Evolutionary conservation across 2,329 filamentous ascomycete species (phyloP).

Genomic region (Alternaria atra): DNA sequence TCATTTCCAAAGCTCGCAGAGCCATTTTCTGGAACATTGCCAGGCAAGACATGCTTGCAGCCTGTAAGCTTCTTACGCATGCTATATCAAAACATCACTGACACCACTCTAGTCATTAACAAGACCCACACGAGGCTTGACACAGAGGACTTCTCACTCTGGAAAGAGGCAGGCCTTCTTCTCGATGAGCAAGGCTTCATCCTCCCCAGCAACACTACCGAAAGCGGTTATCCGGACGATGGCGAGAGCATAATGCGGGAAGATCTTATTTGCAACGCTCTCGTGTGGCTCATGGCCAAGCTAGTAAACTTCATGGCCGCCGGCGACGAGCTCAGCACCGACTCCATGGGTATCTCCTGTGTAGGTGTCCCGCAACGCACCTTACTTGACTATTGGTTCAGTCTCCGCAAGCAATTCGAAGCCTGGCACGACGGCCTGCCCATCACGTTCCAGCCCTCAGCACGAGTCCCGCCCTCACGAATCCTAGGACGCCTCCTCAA

Average conservation of each 20-base stretch:
- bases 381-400: constrained; percentile 62
- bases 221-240: constrained; percentile 54
- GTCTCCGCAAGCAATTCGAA: constrained; percentile 65
- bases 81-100: too few species aligned
- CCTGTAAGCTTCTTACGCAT: too few species aligned
- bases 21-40: constrained; percentile 75
- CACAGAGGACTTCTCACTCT: constrained; percentile 68
- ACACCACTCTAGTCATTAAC: too few species aligned
- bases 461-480: constrained; percentile 54
- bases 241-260: constrained; percentile 64
- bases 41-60: constrained; percentile 70
- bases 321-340: constrained; percentile 60
- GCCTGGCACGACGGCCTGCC: constrained; percentile 68
- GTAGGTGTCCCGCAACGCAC: constrained; percentile 60
- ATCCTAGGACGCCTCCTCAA: constrained; percentile 32
- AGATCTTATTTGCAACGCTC: constrained; percentile 69
- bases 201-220: constrained; percentile 55
- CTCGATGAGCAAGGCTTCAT: constrained; percentile 64
- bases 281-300: constrained; percentile 73
- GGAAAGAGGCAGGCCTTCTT: constrained; percentile 70
- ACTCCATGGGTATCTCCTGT: constrained; percentile 51
- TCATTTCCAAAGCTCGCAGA: constrained; percentile 63
- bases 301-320: constrained; percentile 71
- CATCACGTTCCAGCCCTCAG: constrained; percentile 67
- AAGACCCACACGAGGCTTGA: constrained; percentile 68